Conservation (phyloP, 257 asterid species). For the Capsicum baccatum region DNA sequence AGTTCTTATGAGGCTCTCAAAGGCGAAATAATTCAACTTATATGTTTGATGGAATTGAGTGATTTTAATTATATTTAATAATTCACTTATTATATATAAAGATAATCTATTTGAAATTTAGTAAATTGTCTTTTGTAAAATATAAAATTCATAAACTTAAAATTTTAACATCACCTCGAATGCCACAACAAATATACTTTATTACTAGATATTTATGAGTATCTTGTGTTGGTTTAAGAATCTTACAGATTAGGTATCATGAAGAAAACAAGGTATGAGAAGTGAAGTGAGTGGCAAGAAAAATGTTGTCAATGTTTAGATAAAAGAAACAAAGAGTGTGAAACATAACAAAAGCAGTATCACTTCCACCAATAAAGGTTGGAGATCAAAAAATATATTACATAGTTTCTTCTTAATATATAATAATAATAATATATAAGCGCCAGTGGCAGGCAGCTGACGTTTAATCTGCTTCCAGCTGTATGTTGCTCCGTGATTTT, state of each 20-base stretch:
- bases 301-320: constrained; percentile 22
- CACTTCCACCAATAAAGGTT: constrained; percentile 35
- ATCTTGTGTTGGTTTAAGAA: neutral
- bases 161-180: no score
- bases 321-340: neutral
- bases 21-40: no score
- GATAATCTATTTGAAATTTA: neutral
- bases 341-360: neutral
- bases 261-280: constrained; percentile 11
- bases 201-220: neutral
- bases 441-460: no score
- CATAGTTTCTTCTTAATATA: neutral
- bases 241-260: neutral
- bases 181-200: no score
- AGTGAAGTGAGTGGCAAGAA: constrained; percentile 14
- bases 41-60: accelerated
- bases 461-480: no score
- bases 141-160: no score
- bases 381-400: neutral
- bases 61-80: neutral
- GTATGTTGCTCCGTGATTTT: no score
- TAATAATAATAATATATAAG: no score
- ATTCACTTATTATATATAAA: no score
- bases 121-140: neutral
- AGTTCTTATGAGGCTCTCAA: no score